Evolutionary conservation across 2,329 filamentous ascomycete genomes (phyloP).

Genomic region (Sarocladium kiliense): DNA sequence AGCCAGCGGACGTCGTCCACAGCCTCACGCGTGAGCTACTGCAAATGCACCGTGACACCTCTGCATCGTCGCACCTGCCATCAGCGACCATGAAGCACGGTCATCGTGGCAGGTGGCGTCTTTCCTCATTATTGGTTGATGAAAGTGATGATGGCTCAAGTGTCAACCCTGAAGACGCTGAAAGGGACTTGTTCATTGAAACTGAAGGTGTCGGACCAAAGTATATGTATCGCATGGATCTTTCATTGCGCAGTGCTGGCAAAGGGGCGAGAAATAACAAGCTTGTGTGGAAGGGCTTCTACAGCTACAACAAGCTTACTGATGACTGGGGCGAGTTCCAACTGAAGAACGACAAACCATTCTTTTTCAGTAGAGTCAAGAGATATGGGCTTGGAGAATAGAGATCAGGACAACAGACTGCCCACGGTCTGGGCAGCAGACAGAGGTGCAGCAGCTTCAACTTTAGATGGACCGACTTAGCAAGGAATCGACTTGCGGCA

Average conservation of each 20-base stretch:
- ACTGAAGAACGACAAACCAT: slow-evolving; percentile 58
- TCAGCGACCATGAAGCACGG: slow-evolving; percentile 63
- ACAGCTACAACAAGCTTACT: slow-evolving; percentile 83
- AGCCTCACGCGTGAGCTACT: slow-evolving; percentile 70
- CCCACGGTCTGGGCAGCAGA: too few species aligned
- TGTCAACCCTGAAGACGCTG: slow-evolving; percentile 22
- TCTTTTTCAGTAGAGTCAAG: slow-evolving; percentile 62
- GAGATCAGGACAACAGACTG: neutral
- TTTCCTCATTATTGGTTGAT: slow-evolving; percentile 32
- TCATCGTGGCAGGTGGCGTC: slow-evolving; percentile 50
- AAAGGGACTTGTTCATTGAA: slow-evolving; percentile 74
- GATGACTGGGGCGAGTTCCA: slow-evolving; percentile 86
- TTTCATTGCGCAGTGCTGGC: slow-evolving; percentile 62
- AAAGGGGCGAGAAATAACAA: slow-evolving; percentile 74
- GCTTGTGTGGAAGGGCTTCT: slow-evolving; percentile 81
- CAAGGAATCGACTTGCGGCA: too few species aligned
- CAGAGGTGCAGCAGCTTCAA: too few species aligned
- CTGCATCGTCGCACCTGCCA: slow-evolving; percentile 20
- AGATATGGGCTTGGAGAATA: slow-evolving; percentile 51
- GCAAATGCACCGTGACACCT: slow-evolving; percentile 32
- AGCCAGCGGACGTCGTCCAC: slow-evolving; percentile 84
- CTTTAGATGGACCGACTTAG: too few species aligned
- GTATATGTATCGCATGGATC: slow-evolving; percentile 85
- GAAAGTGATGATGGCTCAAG: slow-evolving; percentile 18
- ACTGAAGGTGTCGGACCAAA: slow-evolving; percentile 75